Conservation (phyloP, 2,329 filamentous ascomycete genomes). For the Aureobasidium sp. region DNA sequence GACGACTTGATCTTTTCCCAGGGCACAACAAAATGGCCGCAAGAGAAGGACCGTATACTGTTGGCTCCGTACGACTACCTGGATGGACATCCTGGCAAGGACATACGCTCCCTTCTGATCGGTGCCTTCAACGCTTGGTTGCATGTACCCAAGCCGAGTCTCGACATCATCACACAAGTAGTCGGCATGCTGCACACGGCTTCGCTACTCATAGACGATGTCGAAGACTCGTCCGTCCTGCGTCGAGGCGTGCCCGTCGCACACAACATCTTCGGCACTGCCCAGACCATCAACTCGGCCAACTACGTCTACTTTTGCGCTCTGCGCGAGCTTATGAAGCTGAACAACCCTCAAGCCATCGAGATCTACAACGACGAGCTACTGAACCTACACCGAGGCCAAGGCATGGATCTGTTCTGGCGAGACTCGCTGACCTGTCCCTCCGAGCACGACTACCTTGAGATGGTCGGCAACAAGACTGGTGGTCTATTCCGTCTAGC, state of each 20-base stretch:
- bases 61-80: conserved; percentile 76
- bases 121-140: conserved; percentile 75
- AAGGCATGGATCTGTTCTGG: conserved; percentile 91
- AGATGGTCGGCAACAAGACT: conserved; percentile 90
- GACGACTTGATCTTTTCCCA: conserved; percentile 30
- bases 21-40: conserved; percentile 51
- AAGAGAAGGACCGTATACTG: conserved; percentile 68
- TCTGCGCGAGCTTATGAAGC: conserved; percentile 62
- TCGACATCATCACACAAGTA: conserved; percentile 68
- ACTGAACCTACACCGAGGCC: conserved; percentile 73
- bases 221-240: conserved; percentile 71
- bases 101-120: conserved; percentile 73
- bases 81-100: conserved; percentile 70
- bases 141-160: conserved; percentile 59
- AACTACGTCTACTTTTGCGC: conserved; percentile 86
- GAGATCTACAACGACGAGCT: conserved; percentile 74
- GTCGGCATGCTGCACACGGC: conserved; percentile 82
- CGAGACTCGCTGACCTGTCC: conserved; percentile 76
- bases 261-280: conserved; percentile 74
- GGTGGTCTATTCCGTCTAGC: conserved; percentile 78
- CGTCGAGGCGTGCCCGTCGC: conserved; percentile 74
- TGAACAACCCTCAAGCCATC: conserved; percentile 59
- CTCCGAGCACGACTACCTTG: conserved; percentile 81
- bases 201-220: conserved; percentile 77
- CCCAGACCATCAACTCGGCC: conserved; percentile 83